Base-by-base conservation (phyloP, 179 eudicot species). In the Drosera spatulata region DNA sequence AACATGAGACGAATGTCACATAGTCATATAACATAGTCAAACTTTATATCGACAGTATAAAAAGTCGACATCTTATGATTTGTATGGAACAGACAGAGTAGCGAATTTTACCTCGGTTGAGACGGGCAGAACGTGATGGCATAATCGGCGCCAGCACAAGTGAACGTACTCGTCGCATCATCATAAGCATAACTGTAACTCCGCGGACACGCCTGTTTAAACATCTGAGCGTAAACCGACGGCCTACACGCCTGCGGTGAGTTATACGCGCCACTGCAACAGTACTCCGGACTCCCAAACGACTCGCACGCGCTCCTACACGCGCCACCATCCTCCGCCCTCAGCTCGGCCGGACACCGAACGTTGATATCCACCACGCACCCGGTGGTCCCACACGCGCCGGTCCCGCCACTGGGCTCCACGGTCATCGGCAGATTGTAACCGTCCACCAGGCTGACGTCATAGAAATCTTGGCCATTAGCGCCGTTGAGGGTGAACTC, bases 281-380 rank as follows among this genome's bases (percentile, higher is more conserved):
- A 88, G 45, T 72, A 91, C 77, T 70, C 68, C 0, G 98, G 95
- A 13, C 80, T 85, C 39, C 79, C 80, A 57, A 88, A 91, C 40
- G 98, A 96, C 67, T 82, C 91, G 56, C 98, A 91, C 60, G 96
- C 98, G 71, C 96, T 91, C 78, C 75, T 91, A 64, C 98, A 91
- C 58, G 96, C 98, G 41, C 80, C 83, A 1, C 86, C 73, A 37
- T 72, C 64, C 0, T 66, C 74, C 46, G 79, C 82, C 56, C 50
- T 77, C 22, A 88, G 73, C 66, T 63, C 85, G 56, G 50, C 9
- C 10, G 96, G 98, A 43, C 98, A 91, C 0, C 55, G 77, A 56
- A 74, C 79, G 76, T 91, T 91, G 69, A 91, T 56, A 44, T 88
- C 95, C 33, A 80, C 80, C 56, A 88, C 60, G 44, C 96, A 88